phyloP scores from a whole-genome alignment of 352 stramenopile species.

The Phytophthora megakarya region DNA sequence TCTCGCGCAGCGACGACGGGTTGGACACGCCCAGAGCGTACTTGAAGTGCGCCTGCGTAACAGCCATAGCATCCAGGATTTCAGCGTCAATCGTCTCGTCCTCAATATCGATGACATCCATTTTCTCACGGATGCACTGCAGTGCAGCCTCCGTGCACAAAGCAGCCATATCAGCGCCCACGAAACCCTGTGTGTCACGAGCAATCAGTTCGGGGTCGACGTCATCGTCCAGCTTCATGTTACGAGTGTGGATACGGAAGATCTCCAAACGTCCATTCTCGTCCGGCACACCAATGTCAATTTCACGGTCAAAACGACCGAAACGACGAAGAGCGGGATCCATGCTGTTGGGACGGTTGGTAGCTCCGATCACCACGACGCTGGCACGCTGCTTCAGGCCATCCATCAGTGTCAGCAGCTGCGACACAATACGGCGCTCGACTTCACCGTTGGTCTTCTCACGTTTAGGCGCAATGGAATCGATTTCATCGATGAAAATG shows the following conservation, averaged over 20 bases:
- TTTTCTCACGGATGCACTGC: constrained; percentile 99
- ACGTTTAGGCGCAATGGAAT: constrained; percentile 97
- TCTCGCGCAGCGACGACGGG: constrained; percentile 98
- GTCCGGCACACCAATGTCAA: constrained; percentile 99
- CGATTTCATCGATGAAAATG: constrained; percentile 99
- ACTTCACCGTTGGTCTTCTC: constrained; percentile 99
- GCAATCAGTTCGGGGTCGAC: constrained; percentile 98
- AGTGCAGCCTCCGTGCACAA: constrained; percentile 98
- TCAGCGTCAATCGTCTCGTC: constrained; percentile 99
- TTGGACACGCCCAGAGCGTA: constrained; percentile 98
- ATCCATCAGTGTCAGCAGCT: constrained; percentile 99
- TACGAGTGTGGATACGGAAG: constrained; percentile 99
- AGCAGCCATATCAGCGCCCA: constrained; percentile 98
- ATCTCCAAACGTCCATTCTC: constrained; percentile 99
- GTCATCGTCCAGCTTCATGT: constrained; percentile 99
- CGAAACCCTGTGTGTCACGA: constrained; percentile 98
- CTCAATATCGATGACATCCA: constrained; percentile 99
- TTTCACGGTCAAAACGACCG: constrained; percentile 98
- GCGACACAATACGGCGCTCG: constrained; percentile 98
- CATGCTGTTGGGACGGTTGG: constrained; percentile 99
- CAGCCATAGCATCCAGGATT: constrained; percentile 98
- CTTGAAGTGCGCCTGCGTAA: constrained; percentile 99
- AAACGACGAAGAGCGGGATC: constrained; percentile 98
- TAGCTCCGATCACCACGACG: constrained; percentile 99
- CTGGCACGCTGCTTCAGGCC: constrained; percentile 91